phyloP scores from a whole-genome alignment of 805 yeast genomes.

The Candida golubevii region DNA sequence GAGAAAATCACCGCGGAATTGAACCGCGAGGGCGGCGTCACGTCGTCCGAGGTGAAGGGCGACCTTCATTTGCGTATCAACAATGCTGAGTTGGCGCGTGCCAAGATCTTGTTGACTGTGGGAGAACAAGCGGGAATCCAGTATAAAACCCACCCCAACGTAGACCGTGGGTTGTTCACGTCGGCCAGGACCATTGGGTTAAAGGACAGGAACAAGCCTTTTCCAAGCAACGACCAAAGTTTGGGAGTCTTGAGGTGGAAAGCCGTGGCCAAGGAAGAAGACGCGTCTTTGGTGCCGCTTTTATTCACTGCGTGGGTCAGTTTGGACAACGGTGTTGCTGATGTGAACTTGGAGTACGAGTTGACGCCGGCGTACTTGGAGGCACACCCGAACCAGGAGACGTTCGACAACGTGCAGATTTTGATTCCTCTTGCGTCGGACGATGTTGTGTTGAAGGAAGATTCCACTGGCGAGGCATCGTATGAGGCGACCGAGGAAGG shows the following conservation, averaged over 20 bases:
- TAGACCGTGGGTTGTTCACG: constrained; percentile 71
- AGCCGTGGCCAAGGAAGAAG: constrained; percentile 59
- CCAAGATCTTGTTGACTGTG: constrained; percentile 52
- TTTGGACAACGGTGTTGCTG: constrained; percentile 55
- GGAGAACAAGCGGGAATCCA: constrained; percentile 53
- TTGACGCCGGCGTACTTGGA: constrained; percentile 41
- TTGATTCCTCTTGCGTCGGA: constrained; percentile 65
- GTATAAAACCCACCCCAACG: constrained; percentile 94
- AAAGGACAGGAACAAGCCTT: constrained; percentile 72
- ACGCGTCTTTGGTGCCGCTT: constrained; percentile 49
- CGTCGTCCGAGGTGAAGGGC: constrained; percentile 78
- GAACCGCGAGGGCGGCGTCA: constrained; percentile 75
- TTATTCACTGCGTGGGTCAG: constrained; percentile 82
- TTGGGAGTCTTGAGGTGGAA: constrained; percentile 94
- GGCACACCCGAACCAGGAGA: constrained; percentile 29
- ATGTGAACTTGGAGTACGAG: constrained; percentile 88
- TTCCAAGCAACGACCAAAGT: constrained; percentile 88
- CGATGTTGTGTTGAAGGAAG: constrained; percentile 47
- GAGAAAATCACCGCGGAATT: constrained; percentile 78
- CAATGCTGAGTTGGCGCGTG: constrained; percentile 63
- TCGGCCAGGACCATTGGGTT: constrained; percentile 57
- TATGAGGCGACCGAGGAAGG: constrained; percentile 65
- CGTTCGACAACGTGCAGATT: constrained; percentile 50
- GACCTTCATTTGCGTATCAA: constrained; percentile 85
- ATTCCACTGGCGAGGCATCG: constrained; percentile 45